Conservation (phyloP, 179 eudicot genomes). For the Amaranthus tricolor region DNA sequence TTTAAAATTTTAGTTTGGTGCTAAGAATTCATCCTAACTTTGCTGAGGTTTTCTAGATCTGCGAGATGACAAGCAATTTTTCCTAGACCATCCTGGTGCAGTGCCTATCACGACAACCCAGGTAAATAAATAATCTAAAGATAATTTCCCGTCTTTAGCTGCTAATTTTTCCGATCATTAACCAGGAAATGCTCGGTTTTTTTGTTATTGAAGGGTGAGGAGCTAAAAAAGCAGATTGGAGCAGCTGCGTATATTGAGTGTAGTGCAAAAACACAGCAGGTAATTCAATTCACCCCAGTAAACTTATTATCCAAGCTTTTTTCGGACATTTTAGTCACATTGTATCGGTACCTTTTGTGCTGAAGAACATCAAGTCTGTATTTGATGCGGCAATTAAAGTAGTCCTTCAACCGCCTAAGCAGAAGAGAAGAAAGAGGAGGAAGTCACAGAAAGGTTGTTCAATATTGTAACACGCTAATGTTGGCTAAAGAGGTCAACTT, state of each 20-base stretch:
- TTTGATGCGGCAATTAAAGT: constrained; percentile 94
- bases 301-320: background rate
- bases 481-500: constrained; percentile 9
- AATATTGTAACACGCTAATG: constrained; percentile 32
- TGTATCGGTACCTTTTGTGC: background rate
- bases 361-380: constrained; percentile 89
- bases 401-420: constrained; percentile 50
- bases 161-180: background rate
- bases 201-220: constrained; percentile 62
- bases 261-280: constrained; percentile 95
- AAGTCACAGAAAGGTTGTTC: constrained; percentile 49
- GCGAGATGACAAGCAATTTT: constrained; percentile 43
- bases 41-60: constrained; percentile 31
- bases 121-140: constrained; percentile 24
- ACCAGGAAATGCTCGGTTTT: background rate
- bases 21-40: background rate
- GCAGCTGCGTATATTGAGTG: constrained; percentile 83
- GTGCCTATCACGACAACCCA: constrained; percentile 45
- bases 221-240: constrained; percentile 71
- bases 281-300: constrained; percentile 3
- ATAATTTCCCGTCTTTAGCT: background rate
- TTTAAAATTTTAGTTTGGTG: background rate
- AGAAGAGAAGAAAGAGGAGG: constrained; percentile 48
- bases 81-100: constrained; percentile 48
- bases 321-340: background rate